Conservation (phyloP, 345 rosid genomes). For the Rhodamnia argentea region DNA sequence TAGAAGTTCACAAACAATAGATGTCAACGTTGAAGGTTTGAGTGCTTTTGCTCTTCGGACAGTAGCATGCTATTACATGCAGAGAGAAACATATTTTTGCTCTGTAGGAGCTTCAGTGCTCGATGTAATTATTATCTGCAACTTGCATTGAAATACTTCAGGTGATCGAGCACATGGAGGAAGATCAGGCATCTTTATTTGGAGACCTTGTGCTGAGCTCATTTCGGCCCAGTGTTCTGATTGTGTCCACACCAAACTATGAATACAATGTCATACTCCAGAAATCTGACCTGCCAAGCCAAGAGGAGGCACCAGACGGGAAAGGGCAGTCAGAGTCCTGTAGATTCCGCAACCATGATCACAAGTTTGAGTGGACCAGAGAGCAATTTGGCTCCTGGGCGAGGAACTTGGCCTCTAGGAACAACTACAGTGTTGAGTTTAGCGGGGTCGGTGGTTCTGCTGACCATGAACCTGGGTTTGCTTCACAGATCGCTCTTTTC, state of each 20-base stretch:
- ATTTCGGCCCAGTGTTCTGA: conserved; percentile 55
- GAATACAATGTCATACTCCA: conserved; percentile 88
- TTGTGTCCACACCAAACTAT: conserved; percentile 89
- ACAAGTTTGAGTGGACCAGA: conserved; percentile 97
- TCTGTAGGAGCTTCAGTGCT: neutral
- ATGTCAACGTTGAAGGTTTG: neutral
- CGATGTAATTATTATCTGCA: neutral
- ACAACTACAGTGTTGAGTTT: conserved; percentile 65
- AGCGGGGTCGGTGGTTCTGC: conserved; percentile 87
- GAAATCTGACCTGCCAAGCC: conserved; percentile 20
- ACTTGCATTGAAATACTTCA: conserved; percentile 5
- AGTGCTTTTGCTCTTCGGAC: neutral
- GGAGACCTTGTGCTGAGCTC: conserved; percentile 54
- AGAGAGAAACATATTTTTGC: neutral
- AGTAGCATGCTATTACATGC: neutral
- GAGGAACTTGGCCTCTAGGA: conserved; percentile 34
- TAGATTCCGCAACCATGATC: conserved; percentile 87
- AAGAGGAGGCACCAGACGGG: conserved; percentile 49
- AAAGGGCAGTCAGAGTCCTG: conserved; percentile 34
- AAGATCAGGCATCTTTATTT: conserved; percentile 59
- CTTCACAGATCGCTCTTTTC: conserved; percentile 87
- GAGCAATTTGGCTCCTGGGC: conserved; percentile 78
- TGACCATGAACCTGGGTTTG: conserved; percentile 68
- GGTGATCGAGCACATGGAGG: conserved; percentile 99
- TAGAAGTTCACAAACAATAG: neutral